Percentiles rank a stretch among this genome's conserved stretches.
Conservation (phyloP, 2,329 filamentous ascomycete species). For the Hypoxylon sp. region DNA sequence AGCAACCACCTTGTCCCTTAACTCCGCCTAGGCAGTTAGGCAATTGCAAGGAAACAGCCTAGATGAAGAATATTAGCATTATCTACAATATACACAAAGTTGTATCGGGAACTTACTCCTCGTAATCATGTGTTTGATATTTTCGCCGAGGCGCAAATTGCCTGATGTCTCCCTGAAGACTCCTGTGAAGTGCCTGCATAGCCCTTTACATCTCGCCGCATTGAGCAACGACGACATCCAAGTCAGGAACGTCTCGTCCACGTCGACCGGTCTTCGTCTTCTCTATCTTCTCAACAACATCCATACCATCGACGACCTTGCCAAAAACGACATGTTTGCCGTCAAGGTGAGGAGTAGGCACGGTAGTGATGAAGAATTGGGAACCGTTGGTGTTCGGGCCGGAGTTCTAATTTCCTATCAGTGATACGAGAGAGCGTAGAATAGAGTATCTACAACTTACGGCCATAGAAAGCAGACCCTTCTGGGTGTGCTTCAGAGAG, state of each 20-base stretch:
- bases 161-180: background rate
- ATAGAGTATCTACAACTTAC: constrained; percentile 66
- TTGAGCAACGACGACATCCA: constrained; percentile 87
- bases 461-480: constrained; percentile 93
- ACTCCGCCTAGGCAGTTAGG: background rate
- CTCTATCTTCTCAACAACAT: constrained; percentile 93
- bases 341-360: constrained; percentile 88
- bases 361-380: constrained; percentile 98
- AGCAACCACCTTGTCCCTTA: background rate
- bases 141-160: background rate
- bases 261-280: constrained; percentile 83
- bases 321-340: constrained; percentile 97
- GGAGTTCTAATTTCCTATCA: constrained; percentile 74
- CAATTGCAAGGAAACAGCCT: background rate
- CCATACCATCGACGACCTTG: constrained; percentile 89
- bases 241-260: constrained; percentile 83
- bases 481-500: constrained; percentile 79
- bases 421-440: constrained; percentile 14
- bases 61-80: background rate
- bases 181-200: background rate
- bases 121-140: background rate
- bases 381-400: constrained; percentile 94
- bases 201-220: constrained; percentile 88
- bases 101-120: constrained; percentile 1
- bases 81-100: background rate